Evolutionary conservation across 164 flowering plant genomes (phyloP), one percentile per base, ranked within the genome.

Genomic region (Tinospora cordifolia): DNA sequence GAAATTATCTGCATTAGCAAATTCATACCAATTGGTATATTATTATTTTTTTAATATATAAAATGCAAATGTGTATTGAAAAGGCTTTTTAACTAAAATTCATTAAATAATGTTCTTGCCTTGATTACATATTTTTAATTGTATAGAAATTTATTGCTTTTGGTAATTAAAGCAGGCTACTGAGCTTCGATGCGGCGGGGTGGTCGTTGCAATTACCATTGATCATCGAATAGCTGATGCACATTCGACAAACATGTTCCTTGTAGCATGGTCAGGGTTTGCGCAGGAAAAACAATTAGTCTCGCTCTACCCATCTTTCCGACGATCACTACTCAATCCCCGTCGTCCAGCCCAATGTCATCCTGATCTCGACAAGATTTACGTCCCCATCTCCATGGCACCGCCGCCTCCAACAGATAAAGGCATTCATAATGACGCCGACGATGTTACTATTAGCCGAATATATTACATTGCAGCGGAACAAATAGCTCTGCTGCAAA

Each of bases 141-240:
- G 36, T 30, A 30, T 30, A 30, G 36, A 30, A 30, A 30, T 1
- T 30, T 2, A 30, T 30, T 30, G 36, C 36, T 30, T 30, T 30
- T 30, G 36, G 62, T 10, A 27, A 17, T 15, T 67, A 24, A 13
- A 12, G 19, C 80, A 82, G 83, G 83, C 58, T 0, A 82, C 81
- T 0, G 76, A 74, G 73, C 79, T 87, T 17, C 82, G 68, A 51
- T 87, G 88, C 14, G 91, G 87, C 1, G 85, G 86, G 0, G 3
- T 84, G 3, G 83, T 87, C 22, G 82, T 87, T 46, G 81, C 80
- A 8, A 80, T 84, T 83, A 77, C 80, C 0, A 80, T 84, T 47
- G 86, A 87, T 69, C 91, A 87, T 38, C 84, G 87, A 0, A 57
- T 87, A 0, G 88, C 88, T 0, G 91, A 87, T 38, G 88, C 86